Conservation (phyloP, 148 eudicot genomes). For the Agrostemma githago region DNA sequence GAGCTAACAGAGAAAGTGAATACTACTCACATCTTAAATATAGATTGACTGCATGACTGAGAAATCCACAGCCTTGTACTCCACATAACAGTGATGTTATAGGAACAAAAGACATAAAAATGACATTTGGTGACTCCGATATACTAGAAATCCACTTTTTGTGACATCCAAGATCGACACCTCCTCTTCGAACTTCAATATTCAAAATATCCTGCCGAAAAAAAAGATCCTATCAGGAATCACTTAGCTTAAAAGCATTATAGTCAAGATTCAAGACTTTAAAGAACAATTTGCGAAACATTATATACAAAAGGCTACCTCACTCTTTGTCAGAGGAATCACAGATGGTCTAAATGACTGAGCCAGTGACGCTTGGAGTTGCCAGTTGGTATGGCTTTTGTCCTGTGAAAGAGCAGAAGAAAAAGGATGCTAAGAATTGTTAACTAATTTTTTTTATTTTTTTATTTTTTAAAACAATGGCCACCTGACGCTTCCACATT, state of each 20-base stretch:
- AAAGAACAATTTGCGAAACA: not conserved
- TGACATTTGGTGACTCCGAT: slow-evolving; percentile 66
- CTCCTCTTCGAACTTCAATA: slow-evolving; percentile 71
- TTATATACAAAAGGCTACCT: slow-evolving; percentile 40
- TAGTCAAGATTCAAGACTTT: not conserved
- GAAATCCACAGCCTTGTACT: slow-evolving; percentile 85
- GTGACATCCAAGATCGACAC: slow-evolving; percentile 69
- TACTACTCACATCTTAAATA: slow-evolving; percentile 91
- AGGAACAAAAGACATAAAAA: slow-evolving; percentile 93
- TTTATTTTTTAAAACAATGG: too few species aligned
- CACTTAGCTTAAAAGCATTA: slow-evolving; percentile 6
- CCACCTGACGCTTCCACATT: too few species aligned
- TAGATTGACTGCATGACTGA: slow-evolving; percentile 91
- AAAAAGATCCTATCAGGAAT: not conserved
- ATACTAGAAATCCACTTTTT: slow-evolving; percentile 80
- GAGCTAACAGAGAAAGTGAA: slow-evolving; percentile 5
- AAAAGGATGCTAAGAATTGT: slow-evolving; percentile 5
- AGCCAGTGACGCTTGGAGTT: slow-evolving; percentile 27
- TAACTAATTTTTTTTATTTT: not conserved
- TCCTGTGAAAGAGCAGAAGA: slow-evolving; percentile 22
- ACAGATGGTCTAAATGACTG: slow-evolving; percentile 48
- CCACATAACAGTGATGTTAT: slow-evolving; percentile 78
- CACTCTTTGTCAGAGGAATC: slow-evolving; percentile 51
- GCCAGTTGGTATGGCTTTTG: slow-evolving; percentile 26
- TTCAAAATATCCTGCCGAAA: slow-evolving; percentile 65